Percentiles rank a stretch among this genome's conserved stretches.
Conservation (phyloP, 495 filamentous ascomycete genomes). For the Trichoderma virens region DNA sequence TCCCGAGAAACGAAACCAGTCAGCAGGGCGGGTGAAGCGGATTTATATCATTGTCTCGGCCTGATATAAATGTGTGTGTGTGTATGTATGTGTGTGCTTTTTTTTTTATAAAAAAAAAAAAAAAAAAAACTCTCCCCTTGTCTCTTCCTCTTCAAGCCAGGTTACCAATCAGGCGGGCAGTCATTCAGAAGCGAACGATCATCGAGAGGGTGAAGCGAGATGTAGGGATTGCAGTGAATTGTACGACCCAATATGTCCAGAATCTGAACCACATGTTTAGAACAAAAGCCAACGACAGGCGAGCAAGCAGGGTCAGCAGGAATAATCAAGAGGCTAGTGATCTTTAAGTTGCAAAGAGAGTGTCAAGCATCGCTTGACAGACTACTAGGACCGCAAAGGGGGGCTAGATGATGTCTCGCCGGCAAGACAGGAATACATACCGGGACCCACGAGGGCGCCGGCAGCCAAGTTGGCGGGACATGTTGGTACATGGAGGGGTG, state of each 20-base stretch:
- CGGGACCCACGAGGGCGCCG: conserved; percentile 5
- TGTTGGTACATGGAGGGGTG: not conserved
- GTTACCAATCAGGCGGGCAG: not conserved
- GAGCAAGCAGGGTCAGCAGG: not conserved
- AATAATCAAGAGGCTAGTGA: not conserved
- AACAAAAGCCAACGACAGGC: conserved; percentile 2
- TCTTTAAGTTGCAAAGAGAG: not conserved
- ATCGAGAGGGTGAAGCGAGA: conserved; percentile 2
- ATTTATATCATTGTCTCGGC: conserved; percentile 4
- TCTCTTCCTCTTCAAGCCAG: not conserved
- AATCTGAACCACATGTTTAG: conserved; percentile 8
- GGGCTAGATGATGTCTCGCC: conserved; percentile 1
- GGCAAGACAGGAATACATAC: conserved; percentile 6
- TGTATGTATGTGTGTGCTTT: not conserved
- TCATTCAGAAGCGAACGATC: not conserved
- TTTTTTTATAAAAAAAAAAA: no score
- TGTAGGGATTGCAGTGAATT: not conserved
- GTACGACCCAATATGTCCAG: conserved; percentile 8
- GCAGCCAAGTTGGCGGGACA: conserved; percentile 4
- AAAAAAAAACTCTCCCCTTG: not conserved
- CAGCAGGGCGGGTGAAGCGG: not conserved
- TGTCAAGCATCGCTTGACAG: not conserved
- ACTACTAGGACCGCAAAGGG: not conserved
- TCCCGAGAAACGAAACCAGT: not conserved
- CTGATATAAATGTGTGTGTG: not conserved